phyloP scores from a whole-genome alignment of 2,329 filamentous ascomycete species.

The Arthroderma sp. region DNA sequence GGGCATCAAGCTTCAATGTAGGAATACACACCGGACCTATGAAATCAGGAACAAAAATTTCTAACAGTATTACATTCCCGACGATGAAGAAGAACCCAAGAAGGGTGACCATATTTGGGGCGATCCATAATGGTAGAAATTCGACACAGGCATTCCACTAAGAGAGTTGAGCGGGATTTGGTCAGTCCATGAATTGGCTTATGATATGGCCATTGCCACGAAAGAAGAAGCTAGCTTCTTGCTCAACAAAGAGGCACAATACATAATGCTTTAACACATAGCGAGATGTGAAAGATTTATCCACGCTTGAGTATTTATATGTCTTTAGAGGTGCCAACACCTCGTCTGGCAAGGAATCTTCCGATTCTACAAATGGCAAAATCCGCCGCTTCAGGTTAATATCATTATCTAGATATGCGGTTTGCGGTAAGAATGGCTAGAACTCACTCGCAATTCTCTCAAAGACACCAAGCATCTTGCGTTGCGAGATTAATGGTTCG shows the following conservation, averaged over 20 bases:
- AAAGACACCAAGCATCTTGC: too few species aligned
- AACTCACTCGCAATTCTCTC: too few species aligned
- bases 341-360: slow-evolving; percentile 65
- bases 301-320: slow-evolving; percentile 96
- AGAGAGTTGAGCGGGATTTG: neutral
- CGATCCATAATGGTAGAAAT: slow-evolving; percentile 85
- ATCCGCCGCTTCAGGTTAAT: too few species aligned
- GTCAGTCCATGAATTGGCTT: slow-evolving; percentile 2
- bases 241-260: slow-evolving; percentile 27
- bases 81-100: slow-evolving; percentile 92
- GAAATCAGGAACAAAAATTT: slow-evolving; percentile 75
- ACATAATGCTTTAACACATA: slow-evolving; percentile 95
- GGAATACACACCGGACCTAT: slow-evolving; percentile 62
- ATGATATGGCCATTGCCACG: slow-evolving; percentile 1
- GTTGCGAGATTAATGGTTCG: too few species aligned
- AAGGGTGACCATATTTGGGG: slow-evolving; percentile 94
- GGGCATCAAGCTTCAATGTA: too few species aligned
- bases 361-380: neutral
- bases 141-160: slow-evolving; percentile 97
- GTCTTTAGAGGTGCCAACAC: slow-evolving; percentile 79
- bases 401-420: too few species aligned
- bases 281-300: slow-evolving; percentile 85
- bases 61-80: slow-evolving; percentile 61
- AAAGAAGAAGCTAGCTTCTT: neutral
- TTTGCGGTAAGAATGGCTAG: too few species aligned